These are phyloP conservation scores for Phytopythium chamaehyphon DNA, from an alignment of 352 stramenopile species.

Conservation along the genomic window DNA sequence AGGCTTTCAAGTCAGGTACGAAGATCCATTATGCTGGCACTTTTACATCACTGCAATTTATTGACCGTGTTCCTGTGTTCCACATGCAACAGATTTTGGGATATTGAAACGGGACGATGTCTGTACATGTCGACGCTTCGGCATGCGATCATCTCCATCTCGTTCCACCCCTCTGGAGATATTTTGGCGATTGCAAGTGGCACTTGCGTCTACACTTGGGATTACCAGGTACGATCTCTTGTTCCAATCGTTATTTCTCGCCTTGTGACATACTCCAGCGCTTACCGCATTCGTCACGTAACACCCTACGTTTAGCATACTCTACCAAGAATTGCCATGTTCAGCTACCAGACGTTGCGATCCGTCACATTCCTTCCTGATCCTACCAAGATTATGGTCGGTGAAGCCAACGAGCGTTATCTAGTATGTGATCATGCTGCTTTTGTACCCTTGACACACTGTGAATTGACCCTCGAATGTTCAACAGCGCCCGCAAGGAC, in stretches of 20 bases:
- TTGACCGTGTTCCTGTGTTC: neutral
- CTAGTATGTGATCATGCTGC: conserved; percentile 35
- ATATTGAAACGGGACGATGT: conserved; percentile 87
- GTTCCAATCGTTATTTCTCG: no score
- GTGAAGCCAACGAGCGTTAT: conserved; percentile 91
- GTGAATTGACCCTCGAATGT: neutral
- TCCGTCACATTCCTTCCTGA: conserved; percentile 93
- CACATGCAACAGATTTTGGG: conserved; percentile 72
- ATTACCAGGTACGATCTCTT: conserved; percentile 81
- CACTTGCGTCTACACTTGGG: conserved; percentile 94
- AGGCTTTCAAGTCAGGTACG: conserved; percentile 91
- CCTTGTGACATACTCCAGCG: no score
- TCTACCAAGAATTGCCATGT: conserved; percentile 82
- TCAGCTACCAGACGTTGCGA: conserved; percentile 88
- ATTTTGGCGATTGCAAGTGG: conserved; percentile 95
- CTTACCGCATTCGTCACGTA: no score
- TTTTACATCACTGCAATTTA: neutral
- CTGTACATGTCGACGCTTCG: conserved; percentile 93
- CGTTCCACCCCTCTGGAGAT: conserved; percentile 93
- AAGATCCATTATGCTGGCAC: neutral
- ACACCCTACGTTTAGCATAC: conserved; percentile 50
- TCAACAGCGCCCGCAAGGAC: conserved; percentile 62
- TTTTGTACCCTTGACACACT: conserved; percentile 3
- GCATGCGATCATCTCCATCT: conserved; percentile 95
- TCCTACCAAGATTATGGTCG: conserved; percentile 91